A percentile compares a stretch with the other conserved stretches of the same genome.
phyloP scores from a whole-genome alignment of 129 eudicot species.

The Daucus carota region DNA sequence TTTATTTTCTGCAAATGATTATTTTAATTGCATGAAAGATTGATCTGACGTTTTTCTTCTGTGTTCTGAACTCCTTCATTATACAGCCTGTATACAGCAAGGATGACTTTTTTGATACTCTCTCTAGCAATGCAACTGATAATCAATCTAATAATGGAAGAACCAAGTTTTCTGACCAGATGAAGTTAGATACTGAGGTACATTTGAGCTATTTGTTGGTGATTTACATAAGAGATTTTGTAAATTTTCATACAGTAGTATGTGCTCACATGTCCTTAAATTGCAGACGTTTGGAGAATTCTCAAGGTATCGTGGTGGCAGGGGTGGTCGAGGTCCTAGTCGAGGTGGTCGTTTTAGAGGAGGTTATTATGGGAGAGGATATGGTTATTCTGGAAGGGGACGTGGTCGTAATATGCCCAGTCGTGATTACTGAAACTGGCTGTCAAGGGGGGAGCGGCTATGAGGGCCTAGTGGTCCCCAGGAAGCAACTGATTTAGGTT shows the following conservation, averaged over 20 bases:
- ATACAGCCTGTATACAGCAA: constrained; percentile 43
- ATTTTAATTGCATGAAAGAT: neutral
- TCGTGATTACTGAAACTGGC: constrained; percentile 33
- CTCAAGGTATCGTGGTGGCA: constrained; percentile 73
- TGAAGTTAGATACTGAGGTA: constrained; percentile 48
- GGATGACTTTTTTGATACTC: constrained; percentile 59
- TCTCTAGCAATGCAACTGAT: constrained; percentile 33
- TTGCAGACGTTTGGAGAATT: constrained; percentile 87
- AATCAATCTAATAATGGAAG: constrained; percentile 30
- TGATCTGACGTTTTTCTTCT: neutral
- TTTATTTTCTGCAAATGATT: neutral
- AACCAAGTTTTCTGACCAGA: constrained; percentile 38
- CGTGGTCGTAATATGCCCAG: constrained; percentile 50
- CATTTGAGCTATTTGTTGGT: neutral
- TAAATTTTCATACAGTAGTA: neutral
- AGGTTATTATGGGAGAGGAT: constrained; percentile 34
- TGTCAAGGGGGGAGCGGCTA: neutral
- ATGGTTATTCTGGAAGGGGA: constrained; percentile 66
- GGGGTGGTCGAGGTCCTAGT: constrained; percentile 60
- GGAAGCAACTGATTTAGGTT: constrained; percentile 12
- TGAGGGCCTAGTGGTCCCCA: neutral
- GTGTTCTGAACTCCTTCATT: neutral
- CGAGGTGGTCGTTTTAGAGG: constrained; percentile 73
- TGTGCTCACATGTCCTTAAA: constrained; percentile 1
- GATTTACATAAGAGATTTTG: neutral